These are phyloP conservation scores for Colletotrichum sp. DNA, from an alignment of 2,329 filamentous ascomycete species.

Conservation along the genomic window DNA sequence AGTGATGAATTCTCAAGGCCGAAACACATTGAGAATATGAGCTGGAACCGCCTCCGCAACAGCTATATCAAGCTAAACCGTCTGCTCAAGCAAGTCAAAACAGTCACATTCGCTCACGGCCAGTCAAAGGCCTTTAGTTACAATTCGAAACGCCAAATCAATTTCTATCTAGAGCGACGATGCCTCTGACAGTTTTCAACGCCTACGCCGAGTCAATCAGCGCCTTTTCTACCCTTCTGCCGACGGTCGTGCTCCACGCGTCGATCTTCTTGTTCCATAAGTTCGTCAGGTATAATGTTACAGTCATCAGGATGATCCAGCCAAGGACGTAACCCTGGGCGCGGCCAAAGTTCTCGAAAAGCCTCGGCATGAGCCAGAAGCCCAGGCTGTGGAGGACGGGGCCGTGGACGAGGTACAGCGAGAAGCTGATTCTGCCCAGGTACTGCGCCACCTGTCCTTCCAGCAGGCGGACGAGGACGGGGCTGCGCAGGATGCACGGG, in stretches of 20 bases:
- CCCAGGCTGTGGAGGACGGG: slow-evolving; percentile 30
- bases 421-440: slow-evolving; percentile 43
- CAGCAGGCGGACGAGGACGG: slow-evolving; percentile 28
- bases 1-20: neutral
- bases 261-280: slow-evolving; percentile 40
- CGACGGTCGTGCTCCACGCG: slow-evolving; percentile 38
- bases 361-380: slow-evolving; percentile 39
- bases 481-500: slow-evolving; percentile 37
- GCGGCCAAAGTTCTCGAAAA: slow-evolving; percentile 39
- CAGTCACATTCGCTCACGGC: fast-evolving
- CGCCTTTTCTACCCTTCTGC: slow-evolving; percentile 37
- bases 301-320: slow-evolving; percentile 31
- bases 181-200: neutral
- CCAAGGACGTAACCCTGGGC: slow-evolving; percentile 33
- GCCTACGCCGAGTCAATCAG: slow-evolving; percentile 20
- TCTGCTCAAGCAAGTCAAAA: neutral
- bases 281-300: slow-evolving; percentile 38
- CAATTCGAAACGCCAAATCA: neutral
- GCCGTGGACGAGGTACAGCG: slow-evolving; percentile 43
- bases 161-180: neutral
- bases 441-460: slow-evolving; percentile 38
- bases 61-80: neutral
- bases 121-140: neutral
- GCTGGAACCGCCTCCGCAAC: neutral
- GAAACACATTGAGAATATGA: neutral